A percentile compares a stretch with the other conserved stretches of the same genome.
These are phyloP conservation scores for Adansonia rubrostipa DNA, from an alignment of 441 rosid species.

Conservation along the genomic window DNA sequence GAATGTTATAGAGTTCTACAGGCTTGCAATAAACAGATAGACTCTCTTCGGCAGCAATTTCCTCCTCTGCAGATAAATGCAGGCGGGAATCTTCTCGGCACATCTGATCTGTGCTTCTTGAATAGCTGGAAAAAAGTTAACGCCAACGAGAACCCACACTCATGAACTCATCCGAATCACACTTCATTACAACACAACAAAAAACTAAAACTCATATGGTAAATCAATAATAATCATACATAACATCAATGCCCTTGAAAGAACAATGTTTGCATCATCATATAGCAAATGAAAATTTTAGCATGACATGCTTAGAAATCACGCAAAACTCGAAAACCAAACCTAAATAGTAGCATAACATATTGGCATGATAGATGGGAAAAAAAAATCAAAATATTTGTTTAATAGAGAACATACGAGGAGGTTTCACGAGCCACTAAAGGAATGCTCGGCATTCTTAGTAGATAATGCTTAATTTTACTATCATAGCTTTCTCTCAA, in stretches of 20 bases:
- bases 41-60: conserved; percentile 91
- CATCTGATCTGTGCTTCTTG: conserved; percentile 90
- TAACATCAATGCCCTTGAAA: background rate
- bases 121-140: conserved; percentile 43
- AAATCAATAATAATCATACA: background rate
- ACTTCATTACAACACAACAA: background rate
- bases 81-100: conserved; percentile 79
- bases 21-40: conserved; percentile 87
- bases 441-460: conserved; percentile 95
- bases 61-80: conserved; percentile 87
- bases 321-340: background rate
- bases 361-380: background rate
- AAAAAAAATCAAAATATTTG: too few relatives aligned
- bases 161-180: background rate
- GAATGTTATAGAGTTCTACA: conserved; percentile 94
- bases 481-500: conserved; percentile 43
- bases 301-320: background rate
- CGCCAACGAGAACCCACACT: background rate
- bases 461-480: conserved; percentile 37
- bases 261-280: background rate
- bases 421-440: conserved; percentile 77
- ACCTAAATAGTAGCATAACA: background rate
- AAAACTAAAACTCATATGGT: background rate
- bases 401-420: conserved; percentile 53
- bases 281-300: background rate